Percentiles rank a stretch among this genome's conserved stretches.
Evolutionary conservation across 805 yeast species (phyloP).

Genomic region (Candida nemodendra): DNA sequence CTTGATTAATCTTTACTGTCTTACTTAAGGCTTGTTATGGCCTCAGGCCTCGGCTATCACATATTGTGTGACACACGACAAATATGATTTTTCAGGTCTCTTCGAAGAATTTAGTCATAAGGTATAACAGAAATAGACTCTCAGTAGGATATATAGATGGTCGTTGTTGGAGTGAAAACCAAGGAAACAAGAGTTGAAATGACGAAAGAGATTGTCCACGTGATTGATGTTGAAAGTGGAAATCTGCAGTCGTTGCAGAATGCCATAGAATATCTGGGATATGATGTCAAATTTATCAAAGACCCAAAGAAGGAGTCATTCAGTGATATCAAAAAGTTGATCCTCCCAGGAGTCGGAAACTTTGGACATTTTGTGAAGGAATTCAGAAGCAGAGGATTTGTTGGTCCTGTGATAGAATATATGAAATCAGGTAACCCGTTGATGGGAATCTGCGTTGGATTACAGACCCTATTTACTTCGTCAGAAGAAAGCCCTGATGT

Average conservation of each 20-base stretch:
- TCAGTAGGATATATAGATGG: no score
- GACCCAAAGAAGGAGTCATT: conserved; percentile 52
- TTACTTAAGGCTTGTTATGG: no score
- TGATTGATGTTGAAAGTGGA: conserved; percentile 93
- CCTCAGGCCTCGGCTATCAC: no score
- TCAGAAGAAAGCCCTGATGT: conserved; percentile 69
- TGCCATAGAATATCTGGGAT: conserved; percentile 80
- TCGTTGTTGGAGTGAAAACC: no score
- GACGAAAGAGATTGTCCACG: conserved; percentile 45
- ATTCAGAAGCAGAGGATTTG: conserved; percentile 59
- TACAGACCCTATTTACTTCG: conserved; percentile 76
- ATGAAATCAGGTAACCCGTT: conserved; percentile 77
- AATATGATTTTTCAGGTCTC: no score
- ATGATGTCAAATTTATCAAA: conserved; percentile 59
- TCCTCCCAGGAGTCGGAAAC: conserved; percentile 97
- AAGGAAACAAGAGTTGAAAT: no score
- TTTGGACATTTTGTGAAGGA: conserved; percentile 89
- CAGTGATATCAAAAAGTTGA: conserved; percentile 51
- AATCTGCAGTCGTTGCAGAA: conserved; percentile 85
- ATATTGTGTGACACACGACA: no score
- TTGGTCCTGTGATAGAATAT: conserved; percentile 62
- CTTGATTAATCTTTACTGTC: no score
- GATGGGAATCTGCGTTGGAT: conserved; percentile 98
- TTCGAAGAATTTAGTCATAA: no score
- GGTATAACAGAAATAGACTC: no score